Evolutionary conservation across 305 asterid genomes (phyloP).

Genomic region (Fraxinus greggii): DNA sequence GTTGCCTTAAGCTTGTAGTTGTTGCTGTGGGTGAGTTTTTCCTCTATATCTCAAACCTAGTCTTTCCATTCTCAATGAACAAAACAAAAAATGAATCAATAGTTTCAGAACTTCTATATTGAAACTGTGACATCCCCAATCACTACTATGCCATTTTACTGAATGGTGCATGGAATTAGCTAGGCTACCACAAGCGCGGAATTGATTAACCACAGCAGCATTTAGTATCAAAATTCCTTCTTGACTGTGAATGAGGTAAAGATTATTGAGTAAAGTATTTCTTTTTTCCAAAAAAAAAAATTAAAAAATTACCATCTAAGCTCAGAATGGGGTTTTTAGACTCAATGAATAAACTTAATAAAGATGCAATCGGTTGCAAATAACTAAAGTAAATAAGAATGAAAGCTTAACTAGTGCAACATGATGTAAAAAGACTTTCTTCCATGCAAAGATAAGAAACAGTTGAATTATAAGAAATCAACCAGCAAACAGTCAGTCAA

Average conservation of each 20-base stretch:
- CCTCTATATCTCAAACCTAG: not conserved
- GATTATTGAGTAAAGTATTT: not conserved
- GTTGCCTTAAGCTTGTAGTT: not conserved
- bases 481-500: conserved; percentile 14
- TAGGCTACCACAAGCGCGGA: not conserved
- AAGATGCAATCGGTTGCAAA: conserved; percentile 1
- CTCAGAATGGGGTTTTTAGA: not conserved
- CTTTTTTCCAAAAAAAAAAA: not conserved
- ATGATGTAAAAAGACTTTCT: not conserved
- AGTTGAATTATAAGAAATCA: conserved; percentile 3
- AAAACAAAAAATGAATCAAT: not conserved
- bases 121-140: not conserved
- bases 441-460: not conserved
- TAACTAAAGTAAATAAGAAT: not conserved
- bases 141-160: not conserved
- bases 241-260: not conserved
- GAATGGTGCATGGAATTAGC: not conserved
- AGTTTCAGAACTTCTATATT: not conserved
- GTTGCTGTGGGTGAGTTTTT: not conserved
- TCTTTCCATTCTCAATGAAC: not conserved
- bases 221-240: not conserved
- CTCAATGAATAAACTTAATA: not conserved
- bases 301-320: not conserved
- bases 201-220: not conserved
- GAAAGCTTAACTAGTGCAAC: not conserved